Percentiles rank a stretch among this genome's conserved stretches.
phyloP scores from a whole-genome alignment of 2,329 filamentous ascomycete species.

The Akanthomyces muscarius region DNA sequence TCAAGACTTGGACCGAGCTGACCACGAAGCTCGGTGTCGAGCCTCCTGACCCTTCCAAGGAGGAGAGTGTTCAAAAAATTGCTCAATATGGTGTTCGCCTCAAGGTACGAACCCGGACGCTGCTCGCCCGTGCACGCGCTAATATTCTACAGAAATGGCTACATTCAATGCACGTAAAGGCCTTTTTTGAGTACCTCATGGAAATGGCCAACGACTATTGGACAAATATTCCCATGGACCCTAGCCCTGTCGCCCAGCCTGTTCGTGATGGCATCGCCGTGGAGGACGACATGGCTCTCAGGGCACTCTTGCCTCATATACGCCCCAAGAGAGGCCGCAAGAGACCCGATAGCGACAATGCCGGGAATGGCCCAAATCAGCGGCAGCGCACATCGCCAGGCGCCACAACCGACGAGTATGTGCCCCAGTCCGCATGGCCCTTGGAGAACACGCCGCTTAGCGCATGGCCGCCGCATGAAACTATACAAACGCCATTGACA shows the following conservation, averaged over 20 bases:
- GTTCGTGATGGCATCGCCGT: conserved; percentile 76
- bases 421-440: conserved; percentile 26
- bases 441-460: conserved; percentile 34
- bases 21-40: conserved; percentile 86
- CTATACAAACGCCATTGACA: conserved; percentile 57
- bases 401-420: conserved; percentile 36
- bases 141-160: conserved; percentile 71
- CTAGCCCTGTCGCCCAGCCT: conserved; percentile 58
- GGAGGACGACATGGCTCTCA: conserved; percentile 84
- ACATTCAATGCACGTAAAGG: conserved; percentile 92
- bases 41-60: conserved; percentile 73
- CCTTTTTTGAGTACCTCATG: conserved; percentile 88
- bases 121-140: conserved; percentile 9
- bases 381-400: conserved; percentile 58
- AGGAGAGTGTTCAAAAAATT: conserved; percentile 87
- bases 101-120: conserved; percentile 56
- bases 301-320: conserved; percentile 76
- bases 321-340: conserved; percentile 59
- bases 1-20: conserved; percentile 90
- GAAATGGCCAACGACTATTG: conserved; percentile 77
- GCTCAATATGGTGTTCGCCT: conserved; percentile 90
- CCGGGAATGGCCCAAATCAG: conserved; percentile 49
- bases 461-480: conserved; percentile 40
- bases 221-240: conserved; percentile 64
- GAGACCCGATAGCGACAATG: conserved; percentile 59